Base-by-base conservation (phyloP, 495 filamentous ascomycete genomes). In the Aspergillus panamensis region DNA sequence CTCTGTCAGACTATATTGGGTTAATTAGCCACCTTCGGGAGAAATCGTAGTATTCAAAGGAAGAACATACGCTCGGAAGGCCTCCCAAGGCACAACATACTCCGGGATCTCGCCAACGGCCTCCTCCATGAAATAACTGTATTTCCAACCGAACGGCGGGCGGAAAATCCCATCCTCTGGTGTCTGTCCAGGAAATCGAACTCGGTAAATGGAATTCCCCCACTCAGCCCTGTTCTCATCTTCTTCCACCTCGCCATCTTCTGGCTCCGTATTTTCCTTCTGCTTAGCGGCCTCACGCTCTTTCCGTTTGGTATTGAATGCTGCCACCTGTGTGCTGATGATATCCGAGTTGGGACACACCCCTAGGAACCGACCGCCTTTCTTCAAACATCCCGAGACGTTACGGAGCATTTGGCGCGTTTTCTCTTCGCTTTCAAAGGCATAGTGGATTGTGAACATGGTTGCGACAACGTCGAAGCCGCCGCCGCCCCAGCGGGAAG, bases 401-500 rank as follows among this genome's bases (percentile, higher is more conserved):
- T 98, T 98, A 68, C 84, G 82, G 50, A 98, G 81, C 94, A 98
- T 97, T 53, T 84, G 87, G 19, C 92, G 83, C 10, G 92, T 87
- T 69, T 96, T 95, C 6, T 80, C 80, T 70, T 97, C 90, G 57
- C 78, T 90, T 72, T 98, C 95, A 63, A 97, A 98, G 0, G 95
- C 92, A 67, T 98, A 98, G 74, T 98, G 94, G 85, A 98, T 96
- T 67, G 91, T 92, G 65, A 98, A 98, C 94, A 98, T 98, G 82
- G 95, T 96, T 55, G 87, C 89, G 48, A 98, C 93, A 12, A 97
- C 88, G 69, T 98, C 95, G 62, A 97, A 98, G 8, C 92, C 92
- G 39, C 90, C 87, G 1, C 84, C 84, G 12, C 84, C 81, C 83
- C 76, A 87, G 63, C 83, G 82, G 62, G 79, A 79, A 64, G 56